Base-by-base conservation (phyloP, 2,329 filamentous ascomycete genomes). In the Fusarium pseudoanthophilum region DNA sequence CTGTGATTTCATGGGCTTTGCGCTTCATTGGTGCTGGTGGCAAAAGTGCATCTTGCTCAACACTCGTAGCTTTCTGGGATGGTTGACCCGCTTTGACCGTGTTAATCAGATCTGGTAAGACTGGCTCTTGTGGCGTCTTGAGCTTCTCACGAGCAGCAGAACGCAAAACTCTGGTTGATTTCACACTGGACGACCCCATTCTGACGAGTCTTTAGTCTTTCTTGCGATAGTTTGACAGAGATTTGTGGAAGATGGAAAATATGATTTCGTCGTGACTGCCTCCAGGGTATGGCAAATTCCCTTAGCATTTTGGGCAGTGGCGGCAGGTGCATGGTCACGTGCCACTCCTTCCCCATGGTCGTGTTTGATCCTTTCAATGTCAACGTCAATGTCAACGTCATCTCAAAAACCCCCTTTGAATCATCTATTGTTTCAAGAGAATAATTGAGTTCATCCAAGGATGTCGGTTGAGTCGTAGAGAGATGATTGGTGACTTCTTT, bases 1-100 rank as follows among this genome's bases (percentile, higher is more conserved):
- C 21, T 3, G 26, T 37, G 8, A 60, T 20, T 15, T 58, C 52
- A 16, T 59, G 18, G 11, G 53, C 60, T 46, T 74, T 74, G 30
- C 74, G 71, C 60, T 79, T 79, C 28, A 48, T 69, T 21, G 62
- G n/a, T 42, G n/a, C 11, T 24, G 59, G 40, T 4, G 67, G 59
- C 15, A 64, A 61, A 15, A 39, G 20, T 24, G 60, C 42, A 15
- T 69, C 64, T 13, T 24, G 56, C 1, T 56, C 55, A 5, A 72
- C 34, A n/a, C 64, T 71, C 5, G 71, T 40, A 11, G 72, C 53
- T 16, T 66, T 45, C 34, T 60, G 30, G 21, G 60, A 46, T 15
- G 57, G 30, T n/a, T 51, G 61, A 32, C 68, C 72, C 37, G 60
- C 64, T 39, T 36, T 37, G 18, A n/a, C 37, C 13, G 32, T 43